Conservation (phyloP, 2,329 filamentous ascomycete genomes). For the Ophiostoma sp. region DNA sequence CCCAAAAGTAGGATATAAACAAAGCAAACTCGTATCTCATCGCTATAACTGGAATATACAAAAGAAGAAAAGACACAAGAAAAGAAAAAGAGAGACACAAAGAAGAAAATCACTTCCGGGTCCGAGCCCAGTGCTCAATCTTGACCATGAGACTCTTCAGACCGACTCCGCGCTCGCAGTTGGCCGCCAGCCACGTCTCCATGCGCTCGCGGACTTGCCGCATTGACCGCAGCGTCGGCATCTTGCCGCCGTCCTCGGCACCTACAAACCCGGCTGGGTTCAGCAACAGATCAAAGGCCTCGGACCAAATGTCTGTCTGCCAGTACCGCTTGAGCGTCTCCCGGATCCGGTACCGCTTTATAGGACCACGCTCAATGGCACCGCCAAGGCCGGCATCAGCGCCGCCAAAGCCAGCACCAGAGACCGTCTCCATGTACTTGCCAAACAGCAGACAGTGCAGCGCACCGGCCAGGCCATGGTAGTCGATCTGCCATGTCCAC, state of each 20-base stretch:
- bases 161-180: constrained; percentile 74
- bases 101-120: constrained; percentile 30
- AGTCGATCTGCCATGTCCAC: constrained; percentile 98
- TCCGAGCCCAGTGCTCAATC: constrained; percentile 48
- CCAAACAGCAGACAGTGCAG: constrained; percentile 88
- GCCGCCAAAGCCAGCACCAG: constrained; percentile 44
- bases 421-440: constrained; percentile 82
- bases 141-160: constrained; percentile 65
- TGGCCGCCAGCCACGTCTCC: constrained; percentile 75
- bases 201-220: constrained; percentile 65
- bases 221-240: constrained; percentile 73
- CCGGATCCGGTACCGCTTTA: constrained; percentile 69
- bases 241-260: constrained; percentile 51
- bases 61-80: constrained; percentile 14
- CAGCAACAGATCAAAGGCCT: constrained; percentile 76
- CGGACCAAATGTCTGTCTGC: constrained; percentile 86
- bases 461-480: constrained; percentile 84
- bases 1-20: constrained; percentile 9
- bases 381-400: background rate
- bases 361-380: constrained; percentile 42
- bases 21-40: constrained; percentile 16
- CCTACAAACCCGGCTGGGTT: constrained; percentile 67
- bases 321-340: constrained; percentile 91
- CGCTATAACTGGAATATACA: background rate
- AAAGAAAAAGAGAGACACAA: background rate